Evolutionary conservation across 139 green algal genomes (phyloP).

Genomic region (Trebouxia sp.): DNA sequence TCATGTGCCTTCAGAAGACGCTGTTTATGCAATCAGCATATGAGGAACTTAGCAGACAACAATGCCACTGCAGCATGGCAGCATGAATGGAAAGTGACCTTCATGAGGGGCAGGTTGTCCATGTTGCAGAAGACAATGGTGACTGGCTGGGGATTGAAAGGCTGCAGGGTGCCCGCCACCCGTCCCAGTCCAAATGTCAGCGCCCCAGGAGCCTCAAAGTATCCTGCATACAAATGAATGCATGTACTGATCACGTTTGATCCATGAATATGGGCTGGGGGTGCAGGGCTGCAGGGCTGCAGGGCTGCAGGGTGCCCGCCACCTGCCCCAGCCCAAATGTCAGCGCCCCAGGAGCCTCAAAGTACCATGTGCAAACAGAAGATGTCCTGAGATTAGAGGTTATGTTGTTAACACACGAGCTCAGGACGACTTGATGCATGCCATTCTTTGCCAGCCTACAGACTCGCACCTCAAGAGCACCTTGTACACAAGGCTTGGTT

Average conservation of each 20-base stretch:
- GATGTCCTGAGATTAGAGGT: no score
- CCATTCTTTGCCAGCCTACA: no score
- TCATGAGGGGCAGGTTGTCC: conserved; percentile 5
- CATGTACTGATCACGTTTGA: neutral
- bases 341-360: conserved; percentile 2
- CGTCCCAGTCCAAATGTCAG: neutral
- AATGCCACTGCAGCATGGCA: neutral
- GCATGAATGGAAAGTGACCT: neutral
- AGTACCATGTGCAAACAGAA: no score
- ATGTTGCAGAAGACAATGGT: conserved; percentile 30
- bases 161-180: neutral
- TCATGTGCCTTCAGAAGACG: no score
- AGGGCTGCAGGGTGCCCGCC: neutral
- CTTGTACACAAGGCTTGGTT: no score
- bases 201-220: conserved; percentile 8
- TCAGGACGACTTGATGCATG: no score
- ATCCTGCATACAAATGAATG: neutral
- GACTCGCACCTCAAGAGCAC: no score
- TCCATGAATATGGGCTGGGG: no score
- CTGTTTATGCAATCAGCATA: no score
- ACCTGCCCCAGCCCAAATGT: neutral
- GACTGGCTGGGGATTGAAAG: conserved; percentile 16
- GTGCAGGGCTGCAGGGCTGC: no score
- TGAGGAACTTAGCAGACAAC: no score
- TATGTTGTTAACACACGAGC: no score